Base-by-base conservation (phyloP, 106 monocot species). In the Hemerocallis citrina region DNA sequence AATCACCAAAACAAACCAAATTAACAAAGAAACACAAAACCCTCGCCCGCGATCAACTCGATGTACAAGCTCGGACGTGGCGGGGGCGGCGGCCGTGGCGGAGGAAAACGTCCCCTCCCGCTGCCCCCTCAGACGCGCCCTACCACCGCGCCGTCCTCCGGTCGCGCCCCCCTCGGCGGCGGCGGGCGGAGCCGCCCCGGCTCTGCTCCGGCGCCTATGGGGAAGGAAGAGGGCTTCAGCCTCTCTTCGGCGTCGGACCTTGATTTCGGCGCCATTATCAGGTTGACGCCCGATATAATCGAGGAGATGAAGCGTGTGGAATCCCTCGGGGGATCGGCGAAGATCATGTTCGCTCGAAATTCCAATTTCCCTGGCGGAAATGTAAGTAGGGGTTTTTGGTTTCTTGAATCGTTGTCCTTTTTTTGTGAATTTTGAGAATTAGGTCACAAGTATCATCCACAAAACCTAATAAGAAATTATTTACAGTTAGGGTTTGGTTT, bases 311-410 rank as follows among this genome's bases (percentile, higher is more conserved):
- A 52, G 70, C 80, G 81, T 0, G 63, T 74, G 12, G 95, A 96
- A 76, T 80, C 77, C 1, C 72, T 67, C 45, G 90, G 95, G 2
- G 81, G 76, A 1, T 56, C 61, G 11, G 90, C 84, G 0, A 81
- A 64, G 73, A 91, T 96, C 55, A 96, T 79, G 67, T 96, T 96
- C 38, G 87, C 81, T 50, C 48, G 90, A 31, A 87, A 91, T 67
- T 16, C 64, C 2, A 44, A 74, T 59, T 38, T 59, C 17, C 38
- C 59, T 39, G 15, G 6, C 24, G 59, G 59, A 59, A 59, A 59
- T 23, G 59, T 59, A 39, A 59, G 59, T 38, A 35, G 14, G 9
- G 20, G 20, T 7, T 34, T 33, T 57, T 19, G 20, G 14, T 57
- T 19, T 10, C 35, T 32, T 1, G 31, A 19, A 31, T 54, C 31